phyloP scores from a whole-genome alignment of 1,284 basidiomycete genomes.

The Taiwanofungus camphoratus region DNA sequence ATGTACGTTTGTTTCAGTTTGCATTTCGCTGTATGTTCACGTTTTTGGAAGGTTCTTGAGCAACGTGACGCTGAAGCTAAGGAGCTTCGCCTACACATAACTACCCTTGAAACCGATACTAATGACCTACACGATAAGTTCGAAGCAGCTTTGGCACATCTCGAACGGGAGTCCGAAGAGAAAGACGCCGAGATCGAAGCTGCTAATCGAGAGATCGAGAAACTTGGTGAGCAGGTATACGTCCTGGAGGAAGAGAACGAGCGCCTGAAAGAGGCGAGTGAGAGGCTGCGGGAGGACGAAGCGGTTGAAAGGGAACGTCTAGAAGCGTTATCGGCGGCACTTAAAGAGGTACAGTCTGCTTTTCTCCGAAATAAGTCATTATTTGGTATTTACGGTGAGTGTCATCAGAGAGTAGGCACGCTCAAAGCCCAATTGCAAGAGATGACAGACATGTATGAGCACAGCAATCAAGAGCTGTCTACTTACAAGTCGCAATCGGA shows the following conservation, averaged over 20 bases:
- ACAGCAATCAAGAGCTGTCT: slow-evolving; percentile 51
- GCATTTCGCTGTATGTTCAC: slow-evolving; percentile 3
- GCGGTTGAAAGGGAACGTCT: slow-evolving; percentile 66
- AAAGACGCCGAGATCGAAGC: slow-evolving; percentile 66
- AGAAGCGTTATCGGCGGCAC: slow-evolving; percentile 62
- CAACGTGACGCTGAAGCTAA: slow-evolving; percentile 72
- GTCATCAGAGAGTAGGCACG: slow-evolving; percentile 64
- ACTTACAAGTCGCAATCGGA: slow-evolving; percentile 64
- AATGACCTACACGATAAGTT: slow-evolving; percentile 69
- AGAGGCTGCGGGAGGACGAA: slow-evolving; percentile 56
- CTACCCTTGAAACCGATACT: slow-evolving; percentile 67
- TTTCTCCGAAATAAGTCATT: too few relatives aligned
- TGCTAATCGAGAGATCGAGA: slow-evolving; percentile 71
- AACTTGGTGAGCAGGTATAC: slow-evolving; percentile 60
- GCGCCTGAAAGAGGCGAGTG: slow-evolving; percentile 43
- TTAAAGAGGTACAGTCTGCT: slow-evolving; percentile 65
- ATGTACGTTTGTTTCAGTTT: slow-evolving; percentile 37
- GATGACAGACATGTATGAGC: slow-evolving; percentile 54
- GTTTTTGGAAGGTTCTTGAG: slow-evolving; percentile 49
- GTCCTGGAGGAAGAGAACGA: slow-evolving; percentile 55
- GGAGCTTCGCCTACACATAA: slow-evolving; percentile 65
- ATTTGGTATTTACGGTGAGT: too few relatives aligned
- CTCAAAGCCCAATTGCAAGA: slow-evolving; percentile 62
- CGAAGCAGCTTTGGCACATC: slow-evolving; percentile 63
- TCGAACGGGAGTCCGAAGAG: slow-evolving; percentile 65